A percentile compares a stretch with the other conserved stretches of the same genome.
These are phyloP conservation scores for Gnomoniopsis sp. DNA, from an alignment of 2,329 filamentous ascomycete genomes.

Conservation along the genomic window DNA sequence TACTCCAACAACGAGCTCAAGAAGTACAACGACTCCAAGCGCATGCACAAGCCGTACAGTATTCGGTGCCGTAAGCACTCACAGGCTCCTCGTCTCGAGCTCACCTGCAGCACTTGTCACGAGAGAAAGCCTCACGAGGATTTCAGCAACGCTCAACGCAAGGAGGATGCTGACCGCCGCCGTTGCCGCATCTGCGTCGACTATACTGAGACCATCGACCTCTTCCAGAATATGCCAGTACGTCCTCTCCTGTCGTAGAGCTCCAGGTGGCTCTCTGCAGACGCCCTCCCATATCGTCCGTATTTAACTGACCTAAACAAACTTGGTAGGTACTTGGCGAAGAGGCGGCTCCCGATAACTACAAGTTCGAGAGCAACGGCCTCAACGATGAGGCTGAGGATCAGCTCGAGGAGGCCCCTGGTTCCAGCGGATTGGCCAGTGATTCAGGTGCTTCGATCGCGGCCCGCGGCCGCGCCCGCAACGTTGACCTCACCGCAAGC, in stretches of 20 bases:
- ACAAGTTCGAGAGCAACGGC: neutral
- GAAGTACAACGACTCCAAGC: slow-evolving; percentile 4
- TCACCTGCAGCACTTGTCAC: slow-evolving; percentile 9
- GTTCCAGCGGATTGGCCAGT: neutral
- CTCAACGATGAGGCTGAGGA: neutral
- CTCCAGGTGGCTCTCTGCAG: too few relatives aligned
- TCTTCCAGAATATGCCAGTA: neutral
- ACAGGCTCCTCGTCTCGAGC: neutral
- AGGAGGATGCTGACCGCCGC: neutral
- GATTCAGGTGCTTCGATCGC: neutral
- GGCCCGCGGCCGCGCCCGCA: neutral
- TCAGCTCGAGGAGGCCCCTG: neutral
- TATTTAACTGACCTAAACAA: too few relatives aligned
- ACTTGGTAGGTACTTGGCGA: slow-evolving; percentile 1
- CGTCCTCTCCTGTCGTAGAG: neutral
- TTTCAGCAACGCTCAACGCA: slow-evolving; percentile 14
- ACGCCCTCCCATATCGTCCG: too few relatives aligned
- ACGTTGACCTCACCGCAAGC: neutral
- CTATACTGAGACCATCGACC: slow-evolving; percentile 1
- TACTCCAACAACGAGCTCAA: slow-evolving; percentile 16
- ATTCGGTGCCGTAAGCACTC: slow-evolving; percentile 16
- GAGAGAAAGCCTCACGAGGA: neutral
- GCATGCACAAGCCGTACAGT: neutral
- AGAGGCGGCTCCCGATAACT: neutral
- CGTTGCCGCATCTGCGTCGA: slow-evolving; percentile 15